Conservation (phyloP, 768 basidiomycete genomes). For the Tulasnella sp. region DNA sequence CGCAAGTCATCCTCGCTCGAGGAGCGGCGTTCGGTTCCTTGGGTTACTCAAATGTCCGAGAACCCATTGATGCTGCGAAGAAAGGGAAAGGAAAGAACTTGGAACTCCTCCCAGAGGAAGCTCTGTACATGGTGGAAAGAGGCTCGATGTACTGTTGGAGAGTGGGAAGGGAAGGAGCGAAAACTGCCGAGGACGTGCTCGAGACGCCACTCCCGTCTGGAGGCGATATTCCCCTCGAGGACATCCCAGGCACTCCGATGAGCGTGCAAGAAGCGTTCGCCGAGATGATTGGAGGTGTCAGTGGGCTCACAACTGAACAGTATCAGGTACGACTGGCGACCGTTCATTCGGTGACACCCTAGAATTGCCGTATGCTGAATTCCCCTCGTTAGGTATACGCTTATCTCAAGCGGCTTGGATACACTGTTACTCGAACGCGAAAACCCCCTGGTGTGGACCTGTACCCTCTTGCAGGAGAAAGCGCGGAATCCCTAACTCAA, state of each 20-base stretch:
- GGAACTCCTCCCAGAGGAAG: slow-evolving; percentile 90
- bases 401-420: slow-evolving; percentile 85
- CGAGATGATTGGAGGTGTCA: slow-evolving; percentile 72
- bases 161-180: slow-evolving; percentile 21
- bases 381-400: slow-evolving; percentile 62
- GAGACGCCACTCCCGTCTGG: slow-evolving; percentile 1
- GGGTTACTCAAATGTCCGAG: slow-evolving; percentile 63
- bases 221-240: slow-evolving; percentile 21
- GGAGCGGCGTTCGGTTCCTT: slow-evolving; percentile 77
- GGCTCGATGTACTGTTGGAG: slow-evolving; percentile 83
- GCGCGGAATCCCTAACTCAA: slow-evolving; percentile 17
- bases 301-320: slow-evolving; percentile 59
- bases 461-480: slow-evolving; percentile 40
- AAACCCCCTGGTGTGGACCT: slow-evolving; percentile 36
- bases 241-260: slow-evolving; percentile 61
- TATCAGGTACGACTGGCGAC: slow-evolving; percentile 53
- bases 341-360: too few relatives aligned
- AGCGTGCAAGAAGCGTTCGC: slow-evolving; percentile 81
- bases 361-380: neutral
- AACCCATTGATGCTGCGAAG: slow-evolving; percentile 14
- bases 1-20: slow-evolving; percentile 56
- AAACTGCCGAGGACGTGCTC: neutral
- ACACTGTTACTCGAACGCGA: slow-evolving; percentile 67
- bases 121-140: slow-evolving; percentile 84
- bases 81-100: slow-evolving; percentile 39